Conservation (phyloP, 768 basidiomycete species). For the Boletus sp. region DNA sequence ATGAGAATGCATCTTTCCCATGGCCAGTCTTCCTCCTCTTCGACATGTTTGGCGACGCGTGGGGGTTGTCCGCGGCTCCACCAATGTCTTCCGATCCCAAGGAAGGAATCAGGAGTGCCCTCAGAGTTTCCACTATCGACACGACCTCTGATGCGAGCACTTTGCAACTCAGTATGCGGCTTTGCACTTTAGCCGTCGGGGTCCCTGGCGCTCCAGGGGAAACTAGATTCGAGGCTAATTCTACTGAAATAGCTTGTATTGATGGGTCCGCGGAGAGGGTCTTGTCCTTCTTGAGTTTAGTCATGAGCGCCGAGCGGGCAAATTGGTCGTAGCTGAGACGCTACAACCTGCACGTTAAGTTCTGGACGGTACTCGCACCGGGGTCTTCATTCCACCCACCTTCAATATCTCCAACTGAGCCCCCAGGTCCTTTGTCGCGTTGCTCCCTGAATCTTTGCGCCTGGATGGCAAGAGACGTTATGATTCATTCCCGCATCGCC, state of each 20-base stretch:
- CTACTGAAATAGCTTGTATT: constrained; percentile 44
- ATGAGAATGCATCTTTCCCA: not conserved
- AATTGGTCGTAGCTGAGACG: constrained; percentile 54
- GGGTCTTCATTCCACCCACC: constrained; percentile 38
- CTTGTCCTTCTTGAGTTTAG: constrained; percentile 73
- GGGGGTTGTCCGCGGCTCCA: constrained; percentile 16
- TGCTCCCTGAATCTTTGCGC: constrained; percentile 36
- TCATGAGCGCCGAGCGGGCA: constrained; percentile 60
- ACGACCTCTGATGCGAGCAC: constrained; percentile 58
- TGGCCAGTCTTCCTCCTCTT: constrained; percentile 12
- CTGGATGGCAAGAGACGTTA: constrained; percentile 19
- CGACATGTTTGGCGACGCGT: not conserved
- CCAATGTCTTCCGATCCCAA: constrained; percentile 14
- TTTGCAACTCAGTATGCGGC: constrained; percentile 74
- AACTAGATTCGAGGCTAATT: constrained; percentile 39
- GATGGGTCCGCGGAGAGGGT: constrained; percentile 48
- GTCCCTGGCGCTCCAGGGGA: constrained; percentile 40
- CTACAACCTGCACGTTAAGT: constrained; percentile 35
- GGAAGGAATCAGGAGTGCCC: constrained; percentile 36
- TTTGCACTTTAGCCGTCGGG: constrained; percentile 57
- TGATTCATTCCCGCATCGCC: not conserved
- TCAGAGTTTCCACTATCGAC: constrained; percentile 49
- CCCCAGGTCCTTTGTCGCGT: constrained; percentile 49
- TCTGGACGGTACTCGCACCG: not conserved
- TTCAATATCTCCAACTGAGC: constrained; percentile 61